Evolutionary conservation across 202 grass and related monocot genomes (phyloP).

Genomic region (Cymbopogon flexuosus): DNA sequence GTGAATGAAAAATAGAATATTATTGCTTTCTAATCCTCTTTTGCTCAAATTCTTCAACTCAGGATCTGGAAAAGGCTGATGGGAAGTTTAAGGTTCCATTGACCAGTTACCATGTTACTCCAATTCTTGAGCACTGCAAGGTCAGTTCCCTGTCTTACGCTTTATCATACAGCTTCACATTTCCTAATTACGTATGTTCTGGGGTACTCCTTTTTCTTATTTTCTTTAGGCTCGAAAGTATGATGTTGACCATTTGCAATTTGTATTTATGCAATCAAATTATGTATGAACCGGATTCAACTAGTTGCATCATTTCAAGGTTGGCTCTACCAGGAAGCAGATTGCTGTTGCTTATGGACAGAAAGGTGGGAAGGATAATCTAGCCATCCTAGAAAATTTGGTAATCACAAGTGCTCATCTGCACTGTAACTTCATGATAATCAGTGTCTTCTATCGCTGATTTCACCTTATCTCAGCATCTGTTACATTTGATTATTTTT

Average conservation of each 20-base stretch:
- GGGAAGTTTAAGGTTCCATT: conserved; percentile 69
- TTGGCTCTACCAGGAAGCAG: conserved; percentile 64
- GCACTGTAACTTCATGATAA: not conserved
- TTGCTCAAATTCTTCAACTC: conserved; percentile 31
- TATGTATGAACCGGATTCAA: conserved; percentile 17
- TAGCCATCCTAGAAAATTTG: conserved; percentile 81
- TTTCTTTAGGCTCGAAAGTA: not conserved
- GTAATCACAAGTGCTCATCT: conserved; percentile 44
- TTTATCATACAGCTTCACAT: not conserved
- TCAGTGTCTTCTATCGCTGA: not conserved
- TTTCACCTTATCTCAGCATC: conserved; percentile 26
- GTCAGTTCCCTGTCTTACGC: conserved; percentile 32
- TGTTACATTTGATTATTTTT: conserved; percentile 25
- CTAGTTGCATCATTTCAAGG: conserved; percentile 42
- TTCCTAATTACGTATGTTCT: conserved; percentile 3
- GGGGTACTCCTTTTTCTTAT: not conserved
- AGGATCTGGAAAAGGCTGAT: conserved; percentile 76
- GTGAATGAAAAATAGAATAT: not conserved
- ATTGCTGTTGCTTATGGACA: conserved; percentile 76
- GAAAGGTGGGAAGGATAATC: conserved; percentile 82
- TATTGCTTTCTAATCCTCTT: conserved; percentile 8
- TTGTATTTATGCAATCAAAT: not conserved
- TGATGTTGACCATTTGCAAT: not conserved
- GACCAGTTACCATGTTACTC: conserved; percentile 74
- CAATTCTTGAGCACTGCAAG: conserved; percentile 95